These are phyloP conservation scores for Vaccinium darrowii DNA, from an alignment of 148 eudicot genomes.

Conservation along the genomic window DNA sequence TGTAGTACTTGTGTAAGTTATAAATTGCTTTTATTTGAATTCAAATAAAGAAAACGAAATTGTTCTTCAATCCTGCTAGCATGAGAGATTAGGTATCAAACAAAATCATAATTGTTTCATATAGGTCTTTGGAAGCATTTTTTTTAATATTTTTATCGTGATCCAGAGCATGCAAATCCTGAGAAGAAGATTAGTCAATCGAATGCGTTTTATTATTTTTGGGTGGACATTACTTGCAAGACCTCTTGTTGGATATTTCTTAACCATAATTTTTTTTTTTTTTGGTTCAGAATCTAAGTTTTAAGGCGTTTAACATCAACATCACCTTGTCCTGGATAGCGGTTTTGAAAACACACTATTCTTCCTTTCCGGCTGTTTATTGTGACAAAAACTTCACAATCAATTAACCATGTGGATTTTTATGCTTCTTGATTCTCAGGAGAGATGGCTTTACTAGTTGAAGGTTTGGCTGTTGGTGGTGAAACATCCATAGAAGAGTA, in stretches of 20 bases:
- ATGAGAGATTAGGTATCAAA: not conserved
- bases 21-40: not conserved
- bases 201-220: not conserved
- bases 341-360: not conserved
- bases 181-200: not conserved
- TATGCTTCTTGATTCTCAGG: constrained; percentile 39
- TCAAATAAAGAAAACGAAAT: not conserved
- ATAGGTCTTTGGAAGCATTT: not conserved
- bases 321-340: not conserved
- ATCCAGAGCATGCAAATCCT: not conserved
- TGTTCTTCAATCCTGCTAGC: not conserved
- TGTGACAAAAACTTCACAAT: not conserved
- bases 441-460: constrained; percentile 81
- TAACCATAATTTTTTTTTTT: not conserved
- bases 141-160: not conserved
- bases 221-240: not conserved
- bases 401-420: not conserved
- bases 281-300: not conserved
- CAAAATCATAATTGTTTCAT: not conserved
- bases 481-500: constrained; percentile 82
- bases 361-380: not conserved
- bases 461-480: constrained; percentile 80
- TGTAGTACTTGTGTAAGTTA: not conserved
- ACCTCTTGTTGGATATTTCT: not conserved
- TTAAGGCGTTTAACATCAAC: not conserved